A percentile compares a stretch with the other conserved stretches of the same genome.
These are phyloP conservation scores for Trichomonascus vanleenenianus DNA, from an alignment of 805 yeast species.

Conservation along the genomic window DNA sequence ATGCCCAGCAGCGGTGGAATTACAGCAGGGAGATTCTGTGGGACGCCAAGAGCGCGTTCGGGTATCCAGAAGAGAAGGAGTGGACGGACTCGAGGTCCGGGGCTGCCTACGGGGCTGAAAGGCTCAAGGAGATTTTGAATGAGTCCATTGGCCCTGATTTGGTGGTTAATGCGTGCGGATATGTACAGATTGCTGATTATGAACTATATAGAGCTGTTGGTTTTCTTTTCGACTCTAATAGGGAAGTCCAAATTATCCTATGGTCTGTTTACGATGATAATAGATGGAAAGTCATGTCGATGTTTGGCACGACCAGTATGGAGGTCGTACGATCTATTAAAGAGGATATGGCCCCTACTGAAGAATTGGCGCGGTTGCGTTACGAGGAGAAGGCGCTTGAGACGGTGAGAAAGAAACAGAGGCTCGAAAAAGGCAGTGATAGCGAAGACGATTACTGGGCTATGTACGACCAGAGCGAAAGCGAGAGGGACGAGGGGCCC, in stretches of 20 bases:
- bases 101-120: neutral
- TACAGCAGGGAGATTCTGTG: neutral
- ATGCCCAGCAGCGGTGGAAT: slow-evolving; percentile 2
- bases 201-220: neutral
- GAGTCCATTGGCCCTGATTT: neutral
- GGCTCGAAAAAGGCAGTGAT: neutral
- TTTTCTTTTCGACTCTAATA: neutral
- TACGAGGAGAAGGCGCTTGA: neutral
- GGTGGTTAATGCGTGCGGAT: neutral
- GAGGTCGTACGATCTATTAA: no score
- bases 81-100: neutral
- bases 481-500: neutral
- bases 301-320: no score
- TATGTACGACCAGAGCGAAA: neutral
- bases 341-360: no score
- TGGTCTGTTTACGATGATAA: no score
- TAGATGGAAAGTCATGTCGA: no score
- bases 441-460: slow-evolving; percentile 2
- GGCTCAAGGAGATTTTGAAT: neutral
- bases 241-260: neutral
- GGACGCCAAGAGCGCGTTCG: neutral
- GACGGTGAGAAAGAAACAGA: neutral
- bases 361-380: no score
- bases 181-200: neutral
- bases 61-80: neutral